phyloP scores from a whole-genome alignment of 164 flowering plant genomes.

The Tinospora cordifolia region DNA sequence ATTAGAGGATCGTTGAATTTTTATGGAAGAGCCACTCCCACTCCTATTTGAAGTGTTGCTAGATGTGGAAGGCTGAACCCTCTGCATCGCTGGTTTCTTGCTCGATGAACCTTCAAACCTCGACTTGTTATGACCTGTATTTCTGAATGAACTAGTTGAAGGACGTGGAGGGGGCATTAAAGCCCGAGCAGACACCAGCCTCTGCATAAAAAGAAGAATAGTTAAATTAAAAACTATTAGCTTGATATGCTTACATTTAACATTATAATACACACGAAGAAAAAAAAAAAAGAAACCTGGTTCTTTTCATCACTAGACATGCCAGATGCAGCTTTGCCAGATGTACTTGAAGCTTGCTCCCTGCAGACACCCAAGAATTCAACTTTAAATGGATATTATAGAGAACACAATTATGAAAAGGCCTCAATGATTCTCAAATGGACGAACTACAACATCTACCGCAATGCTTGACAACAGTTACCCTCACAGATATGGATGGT shows the following conservation, averaged over 20 bases:
- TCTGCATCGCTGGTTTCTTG: conserved; percentile 30
- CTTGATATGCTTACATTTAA: background rate
- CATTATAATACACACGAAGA: background rate
- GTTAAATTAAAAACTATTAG: background rate
- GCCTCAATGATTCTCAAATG: no score
- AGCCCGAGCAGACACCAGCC: conserved; percentile 62
- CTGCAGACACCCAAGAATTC: conserved; percentile 28
- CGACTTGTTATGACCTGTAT: conserved; percentile 28
- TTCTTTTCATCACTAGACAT: conserved; percentile 97
- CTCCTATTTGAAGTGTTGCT: conserved; percentile 53
- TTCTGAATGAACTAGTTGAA: conserved; percentile 30
- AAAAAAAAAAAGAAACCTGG: conserved; percentile 42
- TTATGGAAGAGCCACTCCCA: conserved; percentile 36
- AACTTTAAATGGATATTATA: background rate
- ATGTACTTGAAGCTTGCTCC: conserved; percentile 88
- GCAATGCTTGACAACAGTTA: no score
- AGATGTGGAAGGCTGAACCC: conserved; percentile 42
- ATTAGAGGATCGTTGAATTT: conserved; percentile 40
- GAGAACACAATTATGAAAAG: no score
- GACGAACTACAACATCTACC: no score
- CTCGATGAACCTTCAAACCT: conserved; percentile 48
- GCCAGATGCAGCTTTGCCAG: conserved; percentile 85
- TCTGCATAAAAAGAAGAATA: conserved; percentile 27
- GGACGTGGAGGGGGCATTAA: conserved; percentile 90
- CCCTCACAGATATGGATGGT: no score